Evolutionary conservation across 2,329 filamentous ascomycete genomes (phyloP), one percentile per base, ranked within the genome.

Genomic region (Penicillium sp.): DNA sequence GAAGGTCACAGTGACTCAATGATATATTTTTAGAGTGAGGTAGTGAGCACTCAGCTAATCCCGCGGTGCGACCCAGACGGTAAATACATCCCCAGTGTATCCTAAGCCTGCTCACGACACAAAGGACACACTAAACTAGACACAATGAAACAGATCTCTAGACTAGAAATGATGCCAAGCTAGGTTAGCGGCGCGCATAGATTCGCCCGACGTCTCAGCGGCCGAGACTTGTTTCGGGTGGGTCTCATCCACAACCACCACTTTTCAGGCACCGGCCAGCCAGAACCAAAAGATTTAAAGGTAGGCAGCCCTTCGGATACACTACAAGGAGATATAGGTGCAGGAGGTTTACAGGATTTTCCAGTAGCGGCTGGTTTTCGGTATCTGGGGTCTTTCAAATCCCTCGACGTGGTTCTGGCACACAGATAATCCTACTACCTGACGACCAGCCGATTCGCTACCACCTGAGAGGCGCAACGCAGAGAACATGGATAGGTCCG

Each of bases 401-500:
- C 20, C 47, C 47, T 31, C 47, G 28, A 49, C 47, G 47, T 20
- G 31, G n/a, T 20, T 49, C n/a, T 49, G 15, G 28, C 34, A 5
- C n/a, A 37, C 35, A 31, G 22, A 25, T 55, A 20, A 48, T 22
- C 35, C 47, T 39, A 20, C 50, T 34, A 14, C 39, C 34, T 47
- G n/a, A 47, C 45, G 15, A 41, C 41, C 34, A 20, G 5, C n/a
- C n/a, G 20, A 31, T 11, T 35, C 22, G 35, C 34, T 7, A 52
- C 49, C 5, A 39, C 25, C 25, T 6, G 6, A 48, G 38, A 28
- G n/a, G 25, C 35, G 22, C 28, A 34, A 41, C 34, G 11, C 20
- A 11, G 49, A 12, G 25, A 31, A 42, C 20, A 73, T 72, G 69
- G 59, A 67, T 50, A 54, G 64, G 22, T 57, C 62, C 38, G 54